Evolutionary conservation across 2,329 filamentous ascomycete genomes (phyloP), one percentile per base, ranked within the genome.

Genomic region (Sclerotinia minor): DNA sequence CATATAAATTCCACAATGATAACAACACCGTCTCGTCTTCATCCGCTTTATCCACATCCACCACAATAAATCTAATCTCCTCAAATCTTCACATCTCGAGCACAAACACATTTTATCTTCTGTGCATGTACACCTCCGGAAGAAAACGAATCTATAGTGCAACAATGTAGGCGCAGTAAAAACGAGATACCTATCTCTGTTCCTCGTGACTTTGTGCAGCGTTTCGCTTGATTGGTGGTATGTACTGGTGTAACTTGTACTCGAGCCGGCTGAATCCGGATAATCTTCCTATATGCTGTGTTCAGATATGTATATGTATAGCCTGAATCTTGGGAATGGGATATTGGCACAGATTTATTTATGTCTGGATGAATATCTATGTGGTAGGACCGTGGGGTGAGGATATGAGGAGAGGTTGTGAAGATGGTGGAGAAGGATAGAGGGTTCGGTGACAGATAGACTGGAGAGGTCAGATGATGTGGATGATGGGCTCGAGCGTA

Each of bases 231-330:
- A n/a, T 21, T n/a, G 4, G 26, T n/a, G 6, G 15, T 24, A 32
- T 19, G 15, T 24, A 32, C 24, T 15, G 7, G 32, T 57, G 32
- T 57, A 41, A 57, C 32, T 24, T 38, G 38, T 38, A 60, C 41
- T 60, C 57, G 57, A 60, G 19, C 41, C 41, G 57, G 57, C 41
- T 47, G 26, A 19, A 32, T n/a, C 41, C 19, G 41, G 26, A 29
- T 60, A 15, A n/a, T 32, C 41, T 32, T 60, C 19, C 57, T 47
- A 32, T 45, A 59, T 59, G 57, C 57, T 45, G 57, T 58, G 55
- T 26, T 58, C 8, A 29, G n/a, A 19, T 59, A 32, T 45, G 41
- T 45, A 19, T 59, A 32, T 45, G 41, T 45, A 45, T 59, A 15
- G 15, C 24, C 5, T 58, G 41, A 21, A 29, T 6, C 5, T 21